These are phyloP conservation scores for Solanum piurae DNA, from an alignment of 257 asterid genomes.

Conservation along the genomic window DNA sequence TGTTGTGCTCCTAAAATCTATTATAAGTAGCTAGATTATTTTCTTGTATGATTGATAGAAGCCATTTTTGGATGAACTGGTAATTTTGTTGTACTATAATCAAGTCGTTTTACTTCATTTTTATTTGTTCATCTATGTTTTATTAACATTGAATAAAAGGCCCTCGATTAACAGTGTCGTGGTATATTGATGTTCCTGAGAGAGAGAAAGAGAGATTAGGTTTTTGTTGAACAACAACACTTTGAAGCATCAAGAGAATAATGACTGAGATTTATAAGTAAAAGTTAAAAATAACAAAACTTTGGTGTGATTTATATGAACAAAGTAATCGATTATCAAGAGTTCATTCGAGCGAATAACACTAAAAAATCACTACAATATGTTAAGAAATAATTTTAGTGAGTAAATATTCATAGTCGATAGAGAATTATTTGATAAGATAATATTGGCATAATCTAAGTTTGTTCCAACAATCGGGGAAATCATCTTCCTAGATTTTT, in stretches of 20 bases:
- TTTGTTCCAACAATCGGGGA: background rate
- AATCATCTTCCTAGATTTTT: no score
- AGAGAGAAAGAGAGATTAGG: background rate
- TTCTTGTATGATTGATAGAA: background rate
- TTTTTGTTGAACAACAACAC: background rate
- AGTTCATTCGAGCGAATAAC: background rate
- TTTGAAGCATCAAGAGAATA: background rate
- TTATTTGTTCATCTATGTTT: no score
- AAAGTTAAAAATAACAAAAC: background rate
- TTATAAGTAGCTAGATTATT: background rate
- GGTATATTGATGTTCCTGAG: no score
- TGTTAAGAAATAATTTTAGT: background rate
- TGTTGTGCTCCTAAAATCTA: background rate
- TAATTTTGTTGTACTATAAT: background rate
- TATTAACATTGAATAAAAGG: no score
- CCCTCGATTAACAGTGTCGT: background rate
- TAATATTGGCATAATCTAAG: background rate
- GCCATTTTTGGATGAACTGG: background rate
- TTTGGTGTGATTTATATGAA: background rate
- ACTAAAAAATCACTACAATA: no score
- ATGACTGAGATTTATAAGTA: background rate
- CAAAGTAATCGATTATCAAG: background rate
- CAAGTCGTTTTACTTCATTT: background rate
- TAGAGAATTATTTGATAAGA: background rate
- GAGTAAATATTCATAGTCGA: background rate